Evolutionary conservation across 495 filamentous ascomycete species (phyloP).

Genomic region (Penicillium bialowiezense): DNA sequence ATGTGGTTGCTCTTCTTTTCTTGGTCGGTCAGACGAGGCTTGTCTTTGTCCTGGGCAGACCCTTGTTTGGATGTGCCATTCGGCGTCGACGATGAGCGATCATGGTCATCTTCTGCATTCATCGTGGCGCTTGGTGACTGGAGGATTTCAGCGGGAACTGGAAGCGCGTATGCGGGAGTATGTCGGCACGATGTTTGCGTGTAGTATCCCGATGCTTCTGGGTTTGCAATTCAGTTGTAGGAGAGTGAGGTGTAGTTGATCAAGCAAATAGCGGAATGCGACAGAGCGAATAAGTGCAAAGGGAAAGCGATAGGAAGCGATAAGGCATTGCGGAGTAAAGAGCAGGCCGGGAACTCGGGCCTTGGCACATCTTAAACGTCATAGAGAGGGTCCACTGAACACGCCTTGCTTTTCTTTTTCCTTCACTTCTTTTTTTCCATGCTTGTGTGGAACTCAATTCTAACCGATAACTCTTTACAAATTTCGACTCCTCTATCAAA

Average conservation of each 20-base stretch:
- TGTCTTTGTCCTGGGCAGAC: conserved; percentile 54
- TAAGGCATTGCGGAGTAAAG: conserved; percentile 24
- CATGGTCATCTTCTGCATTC: conserved; percentile 33
- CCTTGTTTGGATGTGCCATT: conserved; percentile 56
- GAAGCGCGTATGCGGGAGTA: conserved; percentile 19
- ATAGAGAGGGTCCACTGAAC: conserved; percentile 23
- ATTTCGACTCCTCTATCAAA: background rate
- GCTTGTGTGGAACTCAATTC: background rate
- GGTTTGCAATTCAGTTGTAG: background rate
- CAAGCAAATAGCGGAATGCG: conserved; percentile 1
- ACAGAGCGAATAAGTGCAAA: background rate
- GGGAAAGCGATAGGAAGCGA: conserved; percentile 18
- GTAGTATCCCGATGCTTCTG: background rate
- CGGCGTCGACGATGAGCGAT: conserved; percentile 47
- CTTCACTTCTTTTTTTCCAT: background rate
- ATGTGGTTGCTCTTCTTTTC: conserved; percentile 94
- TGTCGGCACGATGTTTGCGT: background rate
- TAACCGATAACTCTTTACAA: background rate
- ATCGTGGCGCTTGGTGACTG: conserved; percentile 14
- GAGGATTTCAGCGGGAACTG: conserved; percentile 18
- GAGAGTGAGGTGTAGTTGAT: background rate
- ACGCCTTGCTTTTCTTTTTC: conserved; percentile 10
- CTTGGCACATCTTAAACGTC: conserved; percentile 30
- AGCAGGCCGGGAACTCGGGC: conserved; percentile 8
- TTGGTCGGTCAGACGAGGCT: conserved; percentile 76